These are phyloP conservation scores for Nitzschia palea DNA, from an alignment of 108 stramenopile species.

Conservation along the genomic window DNA sequence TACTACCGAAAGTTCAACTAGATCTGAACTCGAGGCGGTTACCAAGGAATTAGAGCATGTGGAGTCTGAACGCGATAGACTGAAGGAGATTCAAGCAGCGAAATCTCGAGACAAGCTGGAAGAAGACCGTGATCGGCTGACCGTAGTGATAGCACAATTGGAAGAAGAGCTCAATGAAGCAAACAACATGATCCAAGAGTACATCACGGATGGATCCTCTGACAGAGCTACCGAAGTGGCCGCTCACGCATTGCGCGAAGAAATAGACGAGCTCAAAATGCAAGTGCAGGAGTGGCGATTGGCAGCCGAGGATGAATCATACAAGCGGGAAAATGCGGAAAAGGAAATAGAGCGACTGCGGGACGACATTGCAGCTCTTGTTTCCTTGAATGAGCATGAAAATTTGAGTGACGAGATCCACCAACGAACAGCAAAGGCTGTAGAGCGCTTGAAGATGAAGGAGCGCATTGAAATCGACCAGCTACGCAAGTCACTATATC, in stretches of 20 bases:
- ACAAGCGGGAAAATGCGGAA: constrained; percentile 52
- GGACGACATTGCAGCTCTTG: constrained; percentile 60
- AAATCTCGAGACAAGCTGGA: constrained; percentile 27
- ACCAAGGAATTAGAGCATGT: constrained; percentile 2
- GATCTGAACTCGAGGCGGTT: background rate
- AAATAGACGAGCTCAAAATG: constrained; percentile 58
- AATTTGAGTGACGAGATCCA: constrained; percentile 41
- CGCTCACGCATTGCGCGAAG: constrained; percentile 57
- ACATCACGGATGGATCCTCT: constrained; percentile 71
- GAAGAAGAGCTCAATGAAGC: constrained; percentile 64
- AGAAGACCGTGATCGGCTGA: constrained; percentile 42
- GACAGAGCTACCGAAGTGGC: constrained; percentile 67
- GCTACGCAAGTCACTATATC: constrained; percentile 56
- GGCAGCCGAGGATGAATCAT: constrained; percentile 40
- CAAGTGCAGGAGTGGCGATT: constrained; percentile 44
- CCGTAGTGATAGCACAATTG: constrained; percentile 44
- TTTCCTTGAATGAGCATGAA: constrained; percentile 56
- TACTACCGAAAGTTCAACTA: background rate
- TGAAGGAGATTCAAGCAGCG: constrained; percentile 5
- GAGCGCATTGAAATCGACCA: constrained; percentile 72
- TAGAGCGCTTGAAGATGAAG: constrained; percentile 51
- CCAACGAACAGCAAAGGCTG: constrained; percentile 56
- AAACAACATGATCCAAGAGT: constrained; percentile 61
- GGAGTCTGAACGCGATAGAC: constrained; percentile 10
- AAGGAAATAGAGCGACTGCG: constrained; percentile 57